These are phyloP conservation scores for Pythium sp. DNA, from an alignment of 352 stramenopile species.

Conservation along the genomic window DNA sequence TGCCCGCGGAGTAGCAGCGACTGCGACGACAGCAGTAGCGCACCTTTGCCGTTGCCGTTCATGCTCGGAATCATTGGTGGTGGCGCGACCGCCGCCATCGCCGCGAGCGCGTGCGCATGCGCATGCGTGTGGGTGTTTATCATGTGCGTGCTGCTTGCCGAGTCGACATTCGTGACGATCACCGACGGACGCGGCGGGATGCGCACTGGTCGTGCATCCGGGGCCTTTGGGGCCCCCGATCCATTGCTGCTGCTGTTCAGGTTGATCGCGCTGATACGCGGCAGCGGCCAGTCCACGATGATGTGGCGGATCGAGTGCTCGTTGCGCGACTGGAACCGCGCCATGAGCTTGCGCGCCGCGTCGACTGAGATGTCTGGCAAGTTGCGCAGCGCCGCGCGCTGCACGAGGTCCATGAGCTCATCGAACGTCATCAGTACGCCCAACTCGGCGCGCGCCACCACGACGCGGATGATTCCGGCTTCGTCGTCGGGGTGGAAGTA, in stretches of 20 bases:
- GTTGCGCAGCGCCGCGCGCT: conserved; percentile 50
- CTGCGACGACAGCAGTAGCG: conserved; percentile 17
- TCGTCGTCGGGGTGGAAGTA: conserved; percentile 61
- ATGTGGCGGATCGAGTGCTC: conserved; percentile 51
- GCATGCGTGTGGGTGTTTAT: conserved; percentile 1
- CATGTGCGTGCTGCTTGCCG: neutral
- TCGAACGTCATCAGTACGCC: conserved; percentile 70
- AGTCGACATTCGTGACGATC: conserved; percentile 8
- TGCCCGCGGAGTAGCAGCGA: conserved; percentile 15
- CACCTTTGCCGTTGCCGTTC: neutral
- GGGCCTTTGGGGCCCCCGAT: neutral
- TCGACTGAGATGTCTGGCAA: conserved; percentile 59
- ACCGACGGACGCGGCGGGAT: conserved; percentile 8
- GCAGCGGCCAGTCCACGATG: conserved; percentile 41
- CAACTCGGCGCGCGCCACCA: conserved; percentile 51
- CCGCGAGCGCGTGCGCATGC: neutral
- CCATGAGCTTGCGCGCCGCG: conserved; percentile 42
- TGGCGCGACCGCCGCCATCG: neutral
- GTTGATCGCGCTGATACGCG: conserved; percentile 12
- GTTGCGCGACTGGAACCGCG: conserved; percentile 49
- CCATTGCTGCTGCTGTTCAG: conserved; percentile 4
- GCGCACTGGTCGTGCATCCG: neutral
- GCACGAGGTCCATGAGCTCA: conserved; percentile 55
- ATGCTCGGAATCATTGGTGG: conserved; percentile 4
- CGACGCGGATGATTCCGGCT: conserved; percentile 50